These are phyloP conservation scores for Cytospora piceicola DNA, from an alignment of 2,329 filamentous ascomycete genomes.

Conservation along the genomic window DNA sequence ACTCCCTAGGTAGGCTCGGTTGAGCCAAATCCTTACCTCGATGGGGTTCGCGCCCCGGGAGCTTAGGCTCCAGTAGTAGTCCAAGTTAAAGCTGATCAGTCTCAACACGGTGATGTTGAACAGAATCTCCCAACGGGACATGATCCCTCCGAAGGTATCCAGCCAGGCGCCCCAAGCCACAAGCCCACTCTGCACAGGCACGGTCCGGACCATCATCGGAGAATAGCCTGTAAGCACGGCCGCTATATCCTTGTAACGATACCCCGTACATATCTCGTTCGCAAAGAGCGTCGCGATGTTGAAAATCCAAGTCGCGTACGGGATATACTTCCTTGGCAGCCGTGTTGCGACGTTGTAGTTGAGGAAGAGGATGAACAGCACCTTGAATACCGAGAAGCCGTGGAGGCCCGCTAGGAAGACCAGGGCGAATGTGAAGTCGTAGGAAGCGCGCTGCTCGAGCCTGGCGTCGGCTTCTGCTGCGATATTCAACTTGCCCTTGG, in stretches of 20 bases:
- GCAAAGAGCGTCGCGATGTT: constrained; percentile 85
- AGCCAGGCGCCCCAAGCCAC: constrained; percentile 70
- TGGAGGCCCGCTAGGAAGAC: constrained; percentile 80
- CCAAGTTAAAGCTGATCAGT: constrained; percentile 94
- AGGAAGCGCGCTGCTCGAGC: constrained; percentile 72
- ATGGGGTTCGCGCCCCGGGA: constrained; percentile 66
- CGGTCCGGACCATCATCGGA: constrained; percentile 33
- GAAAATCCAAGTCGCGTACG: constrained; percentile 83
- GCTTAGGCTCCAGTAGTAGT: constrained; percentile 90
- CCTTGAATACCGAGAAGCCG: constrained; percentile 82
- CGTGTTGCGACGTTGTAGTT: constrained; percentile 81
- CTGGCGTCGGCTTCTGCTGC: constrained; percentile 57
- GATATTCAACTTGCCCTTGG: constrained; percentile 36
- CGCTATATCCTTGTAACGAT: constrained; percentile 69
- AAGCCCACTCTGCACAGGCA: constrained; percentile 43
- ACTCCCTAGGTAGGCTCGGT: background rate
- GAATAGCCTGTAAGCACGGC: constrained; percentile 46
- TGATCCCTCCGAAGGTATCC: constrained; percentile 81
- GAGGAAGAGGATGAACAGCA: constrained; percentile 75
- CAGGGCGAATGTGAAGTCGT: constrained; percentile 81
- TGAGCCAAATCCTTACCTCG: constrained; percentile 68
- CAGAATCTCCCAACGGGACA: constrained; percentile 91
- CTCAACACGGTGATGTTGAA: constrained; percentile 96
- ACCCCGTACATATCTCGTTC: constrained; percentile 84
- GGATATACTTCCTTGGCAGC: constrained; percentile 72